Conservation (phyloP, 2,329 filamentous ascomycete species). For the Talaromyces sp. region DNA sequence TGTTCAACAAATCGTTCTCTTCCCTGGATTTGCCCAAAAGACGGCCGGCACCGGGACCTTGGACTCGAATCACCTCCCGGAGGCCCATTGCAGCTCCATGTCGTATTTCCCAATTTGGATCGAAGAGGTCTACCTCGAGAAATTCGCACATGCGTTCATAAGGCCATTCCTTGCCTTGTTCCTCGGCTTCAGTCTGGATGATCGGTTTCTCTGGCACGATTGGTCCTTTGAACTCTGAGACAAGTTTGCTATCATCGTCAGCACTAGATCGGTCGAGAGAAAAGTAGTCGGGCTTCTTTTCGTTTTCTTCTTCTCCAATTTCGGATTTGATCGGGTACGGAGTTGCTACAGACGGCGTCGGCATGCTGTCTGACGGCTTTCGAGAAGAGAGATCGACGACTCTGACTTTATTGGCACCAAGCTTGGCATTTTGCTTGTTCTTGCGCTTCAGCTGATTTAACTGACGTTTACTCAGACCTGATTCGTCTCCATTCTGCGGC, state of each 20-base stretch:
- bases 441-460: slow-evolving; percentile 93
- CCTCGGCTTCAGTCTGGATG: slow-evolving; percentile 70
- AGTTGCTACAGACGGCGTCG: slow-evolving; percentile 51
- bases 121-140: slow-evolving; percentile 88
- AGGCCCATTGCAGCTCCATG: slow-evolving; percentile 95
- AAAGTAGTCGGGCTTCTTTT: slow-evolving; percentile 77
- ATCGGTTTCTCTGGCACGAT: slow-evolving; percentile 78
- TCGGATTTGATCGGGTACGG: slow-evolving; percentile 60
- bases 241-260: slow-evolving; percentile 87
- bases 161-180: slow-evolving; percentile 84
- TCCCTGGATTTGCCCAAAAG: slow-evolving; percentile 62
- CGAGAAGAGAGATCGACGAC: slow-evolving; percentile 80
- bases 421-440: slow-evolving; percentile 82
- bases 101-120: slow-evolving; percentile 88
- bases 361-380: slow-evolving; percentile 61
- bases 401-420: slow-evolving; percentile 82
- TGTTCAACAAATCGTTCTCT: slow-evolving; percentile 77
- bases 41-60: slow-evolving; percentile 83
- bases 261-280: slow-evolving; percentile 74
- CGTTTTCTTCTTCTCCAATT: slow-evolving; percentile 56
- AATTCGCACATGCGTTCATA: slow-evolving; percentile 93
- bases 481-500: slow-evolving; percentile 57
- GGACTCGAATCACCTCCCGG: slow-evolving; percentile 85
- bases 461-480: slow-evolving; percentile 81
- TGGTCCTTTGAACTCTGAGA: slow-evolving; percentile 91